phyloP scores from a whole-genome alignment of 495 filamentous ascomycete genomes.

The Talaromyces trachyspermus region DNA sequence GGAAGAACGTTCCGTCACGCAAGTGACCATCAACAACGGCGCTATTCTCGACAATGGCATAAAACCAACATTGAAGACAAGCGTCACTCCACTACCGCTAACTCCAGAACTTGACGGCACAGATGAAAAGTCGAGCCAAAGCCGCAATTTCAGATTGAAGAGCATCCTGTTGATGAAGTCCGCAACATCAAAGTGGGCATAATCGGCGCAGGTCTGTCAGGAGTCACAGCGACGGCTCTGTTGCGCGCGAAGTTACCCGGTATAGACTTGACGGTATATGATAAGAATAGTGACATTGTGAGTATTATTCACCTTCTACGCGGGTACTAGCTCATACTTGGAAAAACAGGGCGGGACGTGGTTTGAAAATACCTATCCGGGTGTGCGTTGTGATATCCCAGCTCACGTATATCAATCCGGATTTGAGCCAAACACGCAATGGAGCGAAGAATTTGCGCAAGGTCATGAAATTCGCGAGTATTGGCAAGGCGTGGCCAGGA shows the following conservation, averaged over 20 bases:
- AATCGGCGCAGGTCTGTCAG: constrained; percentile 46
- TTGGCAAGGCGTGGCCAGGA: constrained; percentile 51
- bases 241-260: constrained; percentile 44
- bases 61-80: neutral
- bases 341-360: constrained; percentile 42
- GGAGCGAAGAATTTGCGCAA: constrained; percentile 58
- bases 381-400: constrained; percentile 58
- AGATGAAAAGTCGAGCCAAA: neutral
- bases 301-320: constrained; percentile 7
- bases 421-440: constrained; percentile 58
- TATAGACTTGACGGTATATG: constrained; percentile 45
- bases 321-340: neutral
- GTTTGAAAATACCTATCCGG: constrained; percentile 53
- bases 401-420: constrained; percentile 63
- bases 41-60: neutral
- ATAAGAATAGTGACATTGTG: constrained; percentile 50
- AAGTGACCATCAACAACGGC: neutral
- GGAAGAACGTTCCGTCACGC: neutral
- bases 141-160: constrained; percentile 25
- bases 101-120: neutral
- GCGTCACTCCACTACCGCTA: neutral
- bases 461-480: constrained; percentile 60
- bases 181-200: constrained; percentile 43
- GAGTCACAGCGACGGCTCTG: constrained; percentile 41
- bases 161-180: constrained; percentile 34